phyloP scores from a whole-genome alignment of 345 rosid genomes.

The Hibiscus mutabilis region DNA sequence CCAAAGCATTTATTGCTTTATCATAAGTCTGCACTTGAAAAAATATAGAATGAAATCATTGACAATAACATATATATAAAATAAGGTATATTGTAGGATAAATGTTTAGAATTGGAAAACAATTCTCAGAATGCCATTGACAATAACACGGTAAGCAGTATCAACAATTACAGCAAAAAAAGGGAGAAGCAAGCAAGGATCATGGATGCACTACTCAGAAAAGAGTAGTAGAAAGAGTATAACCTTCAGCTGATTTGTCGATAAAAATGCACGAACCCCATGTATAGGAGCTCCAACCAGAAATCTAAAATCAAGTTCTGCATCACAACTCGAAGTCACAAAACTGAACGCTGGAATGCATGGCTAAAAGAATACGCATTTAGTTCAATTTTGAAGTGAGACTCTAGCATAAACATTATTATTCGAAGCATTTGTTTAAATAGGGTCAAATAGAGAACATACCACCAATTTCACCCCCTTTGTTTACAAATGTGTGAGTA shows the following conservation, averaged over 20 bases:
- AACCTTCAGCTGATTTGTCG: slow-evolving; percentile 92
- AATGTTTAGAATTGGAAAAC: too few relatives aligned
- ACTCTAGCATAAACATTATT: not conserved
- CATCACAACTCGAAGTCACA: slow-evolving; percentile 20
- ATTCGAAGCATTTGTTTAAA: slow-evolving; percentile 5
- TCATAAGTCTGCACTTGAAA: slow-evolving; percentile 64
- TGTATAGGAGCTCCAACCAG: slow-evolving; percentile 92
- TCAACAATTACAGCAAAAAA: too few relatives aligned
- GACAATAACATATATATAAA: too few relatives aligned
- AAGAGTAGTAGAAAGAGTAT: not conserved
- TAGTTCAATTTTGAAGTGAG: not conserved
- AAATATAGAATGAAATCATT: not conserved
- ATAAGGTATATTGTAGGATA: too few relatives aligned
- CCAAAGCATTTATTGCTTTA: slow-evolving; percentile 87
- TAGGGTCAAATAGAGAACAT: slow-evolving; percentile 14
- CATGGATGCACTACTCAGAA: too few relatives aligned
- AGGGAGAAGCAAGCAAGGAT: too few relatives aligned
- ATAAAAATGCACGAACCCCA: slow-evolving; percentile 77
- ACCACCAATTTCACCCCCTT: slow-evolving; percentile 87
- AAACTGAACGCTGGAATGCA: not conserved
- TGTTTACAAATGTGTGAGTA: slow-evolving; percentile 94
- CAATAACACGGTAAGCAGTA: too few relatives aligned
- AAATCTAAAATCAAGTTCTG: slow-evolving; percentile 97
- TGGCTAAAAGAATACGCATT: not conserved
- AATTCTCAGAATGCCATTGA: too few relatives aligned